Conservation (phyloP, 495 filamentous ascomycete species). For the Penicillium samsonianum region DNA sequence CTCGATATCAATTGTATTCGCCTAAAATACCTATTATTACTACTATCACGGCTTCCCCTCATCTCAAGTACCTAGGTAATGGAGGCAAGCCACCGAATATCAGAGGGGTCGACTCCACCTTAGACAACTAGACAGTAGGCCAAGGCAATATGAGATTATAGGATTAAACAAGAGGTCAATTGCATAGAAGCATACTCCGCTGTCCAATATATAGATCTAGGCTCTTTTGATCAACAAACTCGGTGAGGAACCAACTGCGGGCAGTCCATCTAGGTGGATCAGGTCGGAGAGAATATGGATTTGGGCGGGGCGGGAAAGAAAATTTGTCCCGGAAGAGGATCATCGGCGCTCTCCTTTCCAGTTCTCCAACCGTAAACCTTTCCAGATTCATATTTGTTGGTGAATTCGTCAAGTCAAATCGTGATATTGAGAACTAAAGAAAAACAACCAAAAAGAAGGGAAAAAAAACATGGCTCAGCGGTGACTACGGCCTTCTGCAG, state of each 20-base stretch:
- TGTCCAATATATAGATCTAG: slow-evolving; percentile 6
- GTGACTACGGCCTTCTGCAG: slow-evolving; percentile 28
- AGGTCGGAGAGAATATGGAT: slow-evolving; percentile 20
- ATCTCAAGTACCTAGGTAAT: too few species aligned
- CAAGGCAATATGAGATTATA: not conserved
- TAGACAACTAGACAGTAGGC: not conserved
- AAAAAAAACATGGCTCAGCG: slow-evolving; percentile 20
- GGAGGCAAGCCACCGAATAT: slow-evolving; percentile 24
- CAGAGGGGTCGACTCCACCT: slow-evolving; percentile 24
- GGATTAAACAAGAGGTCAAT: not conserved
- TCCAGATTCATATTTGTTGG: not conserved
- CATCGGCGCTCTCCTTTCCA: slow-evolving; percentile 10
- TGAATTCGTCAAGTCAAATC: not conserved
- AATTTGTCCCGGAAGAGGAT: slow-evolving; percentile 33
- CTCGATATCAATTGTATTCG: not conserved
- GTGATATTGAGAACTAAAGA: not conserved
- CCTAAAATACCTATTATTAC: not conserved
- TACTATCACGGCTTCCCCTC: slow-evolving; percentile 5
- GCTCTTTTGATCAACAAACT: slow-evolving; percentile 11
- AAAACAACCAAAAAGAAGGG: slow-evolving; percentile 6
- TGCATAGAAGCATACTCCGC: not conserved
- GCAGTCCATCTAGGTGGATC: slow-evolving; percentile 27
- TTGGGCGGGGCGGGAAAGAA: slow-evolving; percentile 35
- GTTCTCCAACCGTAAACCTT: not conserved
- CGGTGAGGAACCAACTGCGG: slow-evolving; percentile 22